phyloP scores from a whole-genome alignment of 345 rosid genomes.

The Bretschneidera sinensis region DNA sequence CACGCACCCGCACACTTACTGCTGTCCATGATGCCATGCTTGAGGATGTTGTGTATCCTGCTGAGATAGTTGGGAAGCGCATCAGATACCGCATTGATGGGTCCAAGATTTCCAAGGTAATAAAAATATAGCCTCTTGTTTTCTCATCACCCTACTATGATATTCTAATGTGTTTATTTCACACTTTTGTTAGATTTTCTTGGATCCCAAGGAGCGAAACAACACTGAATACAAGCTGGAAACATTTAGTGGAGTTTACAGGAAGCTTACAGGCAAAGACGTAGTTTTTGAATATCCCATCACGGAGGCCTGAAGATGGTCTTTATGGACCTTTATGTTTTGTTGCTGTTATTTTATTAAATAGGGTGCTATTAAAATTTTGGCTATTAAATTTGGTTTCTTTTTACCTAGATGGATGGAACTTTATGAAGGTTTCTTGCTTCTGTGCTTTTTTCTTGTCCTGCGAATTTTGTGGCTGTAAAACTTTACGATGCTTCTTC shows the following conservation, averaged over 20 bases:
- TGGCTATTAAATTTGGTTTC: conserved; percentile 12
- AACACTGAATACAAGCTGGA: conserved; percentile 80
- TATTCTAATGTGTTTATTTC: background rate
- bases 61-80: conserved; percentile 90
- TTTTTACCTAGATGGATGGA: background rate
- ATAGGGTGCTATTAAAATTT: conserved; percentile 22
- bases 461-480: background rate
- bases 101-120: conserved; percentile 67
- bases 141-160: too few relatives aligned
- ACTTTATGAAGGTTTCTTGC: background rate
- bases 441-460: background rate
- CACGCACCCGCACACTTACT: conserved; percentile 77
- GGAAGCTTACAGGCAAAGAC: conserved; percentile 82
- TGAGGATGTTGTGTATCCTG: conserved; percentile 79
- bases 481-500: background rate
- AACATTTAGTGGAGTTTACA: conserved; percentile 67
- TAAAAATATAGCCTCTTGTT: background rate
- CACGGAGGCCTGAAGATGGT: conserved; percentile 44
- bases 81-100: conserved; percentile 77
- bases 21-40: conserved; percentile 79
- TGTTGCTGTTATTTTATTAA: conserved; percentile 5
- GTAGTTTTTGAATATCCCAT: conserved; percentile 80
- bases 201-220: conserved; percentile 76
- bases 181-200: conserved; percentile 40
- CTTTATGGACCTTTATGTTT: background rate